Percentiles rank a stretch among this genome's conserved stretches.
These are phyloP conservation scores for Stachybotrys chlorohalonatus DNA, from an alignment of 2,329 filamentous ascomycete species.

Conservation along the genomic window DNA sequence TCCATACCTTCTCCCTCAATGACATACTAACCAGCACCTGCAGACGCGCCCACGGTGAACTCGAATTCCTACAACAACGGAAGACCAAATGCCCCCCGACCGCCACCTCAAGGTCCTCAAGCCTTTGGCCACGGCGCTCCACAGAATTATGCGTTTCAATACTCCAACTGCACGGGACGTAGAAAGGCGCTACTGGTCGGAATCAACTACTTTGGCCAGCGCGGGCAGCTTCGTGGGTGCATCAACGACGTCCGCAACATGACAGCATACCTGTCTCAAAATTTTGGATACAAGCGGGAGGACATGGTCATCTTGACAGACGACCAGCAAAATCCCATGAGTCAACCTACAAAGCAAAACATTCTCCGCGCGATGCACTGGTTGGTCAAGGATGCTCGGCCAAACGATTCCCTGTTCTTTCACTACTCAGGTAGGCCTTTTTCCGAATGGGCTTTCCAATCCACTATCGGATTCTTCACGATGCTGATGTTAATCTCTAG, in stretches of 20 bases:
- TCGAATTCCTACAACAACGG: constrained; percentile 4
- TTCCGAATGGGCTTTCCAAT: constrained; percentile 13
- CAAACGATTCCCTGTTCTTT: constrained; percentile 94
- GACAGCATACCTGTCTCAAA: constrained; percentile 79
- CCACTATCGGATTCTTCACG: neutral
- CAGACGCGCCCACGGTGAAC: constrained; percentile 10
- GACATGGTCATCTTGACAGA: constrained; percentile 97
- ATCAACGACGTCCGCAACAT: constrained; percentile 98
- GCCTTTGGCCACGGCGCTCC: constrained; percentile 75
- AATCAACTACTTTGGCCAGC: constrained; percentile 94
- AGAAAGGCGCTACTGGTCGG: constrained; percentile 87
- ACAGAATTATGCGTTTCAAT: constrained; percentile 73
- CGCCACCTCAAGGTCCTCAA: constrained; percentile 59
- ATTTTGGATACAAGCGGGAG: constrained; percentile 87
- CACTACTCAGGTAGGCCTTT: constrained; percentile 71
- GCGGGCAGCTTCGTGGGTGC: constrained; percentile 82
- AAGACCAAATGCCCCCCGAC: constrained; percentile 41
- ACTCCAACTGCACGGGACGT: constrained; percentile 81
- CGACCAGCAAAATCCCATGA: constrained; percentile 95
- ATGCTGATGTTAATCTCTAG: constrained; percentile 21
- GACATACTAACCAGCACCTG: neutral
- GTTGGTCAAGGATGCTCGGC: constrained; percentile 86
- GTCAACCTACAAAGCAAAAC: constrained; percentile 91
- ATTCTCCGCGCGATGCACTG: constrained; percentile 96
- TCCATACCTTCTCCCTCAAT: neutral